Evolutionary conservation across 768 basidiomycete species (phyloP).

Genomic region (Tricholoma matsutake): DNA sequence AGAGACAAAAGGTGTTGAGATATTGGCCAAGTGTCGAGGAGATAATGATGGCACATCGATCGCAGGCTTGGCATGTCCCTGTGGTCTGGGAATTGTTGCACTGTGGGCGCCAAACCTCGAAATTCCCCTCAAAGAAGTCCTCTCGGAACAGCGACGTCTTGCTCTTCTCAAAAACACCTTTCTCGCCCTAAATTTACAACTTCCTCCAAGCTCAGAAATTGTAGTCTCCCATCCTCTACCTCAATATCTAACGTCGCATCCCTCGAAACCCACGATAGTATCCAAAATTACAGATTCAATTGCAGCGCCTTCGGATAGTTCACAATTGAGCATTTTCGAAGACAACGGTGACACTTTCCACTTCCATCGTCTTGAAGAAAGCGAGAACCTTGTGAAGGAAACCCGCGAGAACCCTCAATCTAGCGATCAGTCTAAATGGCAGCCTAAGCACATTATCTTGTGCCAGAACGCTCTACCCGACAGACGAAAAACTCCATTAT

Average conservation of each 20-base stretch:
- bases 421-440: conserved; percentile 34
- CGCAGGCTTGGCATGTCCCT: conserved; percentile 29
- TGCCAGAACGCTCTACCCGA: conserved; percentile 50
- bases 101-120: conserved; percentile 62
- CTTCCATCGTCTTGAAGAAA: conserved; percentile 44
- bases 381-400: conserved; percentile 26
- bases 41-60: conserved; percentile 19
- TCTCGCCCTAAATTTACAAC: conserved; percentile 31
- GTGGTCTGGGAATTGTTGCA: conserved; percentile 48
- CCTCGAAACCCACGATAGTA: conserved; percentile 39
- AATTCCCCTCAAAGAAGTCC: conserved; percentile 41
- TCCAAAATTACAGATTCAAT: conserved; percentile 37
- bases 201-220: conserved; percentile 36
- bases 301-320: conserved; percentile 25
- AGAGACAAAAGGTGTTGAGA: conserved; percentile 17
- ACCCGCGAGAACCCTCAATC: conserved; percentile 21
- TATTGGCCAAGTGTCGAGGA: conserved; percentile 31
- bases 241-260: conserved; percentile 53
- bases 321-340: conserved; percentile 39
- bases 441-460: conserved; percentile 53
- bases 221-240: conserved; percentile 49
- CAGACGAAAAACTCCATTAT: conserved; percentile 62
- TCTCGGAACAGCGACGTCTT: conserved; percentile 23
- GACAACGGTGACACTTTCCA: conserved; percentile 73
- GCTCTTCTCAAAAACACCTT: conserved; percentile 32